Evolutionary conservation across 2,329 filamentous ascomycete genomes (phyloP), one percentile per base, ranked within the genome.

Genomic region (Fusarium dlaminii): DNA sequence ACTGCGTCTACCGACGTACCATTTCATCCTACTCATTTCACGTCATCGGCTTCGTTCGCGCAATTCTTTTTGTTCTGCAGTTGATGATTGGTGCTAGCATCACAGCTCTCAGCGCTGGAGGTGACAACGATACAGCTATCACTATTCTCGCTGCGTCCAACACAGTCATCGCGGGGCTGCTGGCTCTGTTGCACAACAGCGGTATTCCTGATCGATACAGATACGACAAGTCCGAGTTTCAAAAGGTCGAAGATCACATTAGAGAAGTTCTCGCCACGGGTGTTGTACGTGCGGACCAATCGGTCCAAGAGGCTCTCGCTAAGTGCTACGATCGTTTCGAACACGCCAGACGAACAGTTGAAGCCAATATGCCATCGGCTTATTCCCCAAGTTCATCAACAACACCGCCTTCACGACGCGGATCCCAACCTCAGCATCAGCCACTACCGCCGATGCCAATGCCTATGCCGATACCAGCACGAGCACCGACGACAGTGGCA

Each of bases 131-230:
- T 18, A 83, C 80, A 3, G 78, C 82, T 22, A 87, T 89, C 63
- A 88, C 87, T 6, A 68, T 84, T n/a, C 83, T 89, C 13, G 87
- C 85, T 3, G 86, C 85, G 11, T 74, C 83, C 65, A 88, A 88
- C 76, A 89, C 87, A 1, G 78, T 87, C 62, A 81, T 84, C 45
- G 85, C 87, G 13, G 87, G 87, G 4, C 75, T 88, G 12, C 81
- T 89, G 9, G 87, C 86, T 6, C 80, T 89, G 22, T 74, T 89
- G 65, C 86, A 88, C 78, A 89, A 89, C 75, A 88, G 86, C 66
- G 87, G 87, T 3, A 76, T 89, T 24, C 87, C 87, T 6, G 86
- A 88, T 68, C 80, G 87, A 13, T 88, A 88, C 71, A 83, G 86
- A 34, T 84, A 84, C 56, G 83, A 89, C 74, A 84, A 84, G 72